Conservation (phyloP, 768 basidiomycete genomes). For the Xerocomellus dryophilus region DNA sequence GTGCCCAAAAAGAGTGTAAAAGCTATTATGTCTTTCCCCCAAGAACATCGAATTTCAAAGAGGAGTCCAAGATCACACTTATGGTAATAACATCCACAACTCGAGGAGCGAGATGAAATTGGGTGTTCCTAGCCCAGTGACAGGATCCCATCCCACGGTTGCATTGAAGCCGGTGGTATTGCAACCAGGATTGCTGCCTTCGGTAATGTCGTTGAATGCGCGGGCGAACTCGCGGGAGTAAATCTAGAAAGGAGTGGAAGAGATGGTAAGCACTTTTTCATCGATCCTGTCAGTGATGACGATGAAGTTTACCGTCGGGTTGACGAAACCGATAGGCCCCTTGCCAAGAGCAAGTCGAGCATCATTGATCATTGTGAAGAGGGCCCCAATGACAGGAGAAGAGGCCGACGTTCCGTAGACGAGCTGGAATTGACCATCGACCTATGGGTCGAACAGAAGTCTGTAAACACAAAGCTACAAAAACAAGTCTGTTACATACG, state of each 20-base stretch:
- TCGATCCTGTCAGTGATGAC: not conserved
- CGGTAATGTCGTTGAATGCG: slow-evolving; percentile 42
- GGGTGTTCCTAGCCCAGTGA: slow-evolving; percentile 27
- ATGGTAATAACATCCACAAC: not conserved
- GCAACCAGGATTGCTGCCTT: slow-evolving; percentile 45
- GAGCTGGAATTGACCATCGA: slow-evolving; percentile 25
- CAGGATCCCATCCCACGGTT: slow-evolving; percentile 41
- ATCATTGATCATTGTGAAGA: slow-evolving; percentile 41
- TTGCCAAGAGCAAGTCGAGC: slow-evolving; percentile 34
- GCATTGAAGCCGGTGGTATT: slow-evolving; percentile 38
- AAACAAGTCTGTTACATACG: slow-evolving; percentile 8
- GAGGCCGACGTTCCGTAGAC: slow-evolving; percentile 36
- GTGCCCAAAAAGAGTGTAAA: too few relatives aligned
- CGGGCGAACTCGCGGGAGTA: slow-evolving; percentile 2
- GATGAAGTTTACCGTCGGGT: not conserved
- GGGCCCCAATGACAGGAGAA: slow-evolving; percentile 30
- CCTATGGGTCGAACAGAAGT: not conserved
- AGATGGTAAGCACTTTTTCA: not conserved
- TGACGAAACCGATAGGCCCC: slow-evolving; percentile 22
- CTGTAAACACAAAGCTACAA: not conserved
- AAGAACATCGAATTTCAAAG: too few relatives aligned
- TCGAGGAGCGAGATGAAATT: not conserved
- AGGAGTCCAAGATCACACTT: not conserved
- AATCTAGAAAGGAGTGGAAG: not conserved
- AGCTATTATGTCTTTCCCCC: not conserved